Base-by-base conservation (phyloP, 176 grass and related monocot genomes). In the Ampelocalamus luodianensis region DNA sequence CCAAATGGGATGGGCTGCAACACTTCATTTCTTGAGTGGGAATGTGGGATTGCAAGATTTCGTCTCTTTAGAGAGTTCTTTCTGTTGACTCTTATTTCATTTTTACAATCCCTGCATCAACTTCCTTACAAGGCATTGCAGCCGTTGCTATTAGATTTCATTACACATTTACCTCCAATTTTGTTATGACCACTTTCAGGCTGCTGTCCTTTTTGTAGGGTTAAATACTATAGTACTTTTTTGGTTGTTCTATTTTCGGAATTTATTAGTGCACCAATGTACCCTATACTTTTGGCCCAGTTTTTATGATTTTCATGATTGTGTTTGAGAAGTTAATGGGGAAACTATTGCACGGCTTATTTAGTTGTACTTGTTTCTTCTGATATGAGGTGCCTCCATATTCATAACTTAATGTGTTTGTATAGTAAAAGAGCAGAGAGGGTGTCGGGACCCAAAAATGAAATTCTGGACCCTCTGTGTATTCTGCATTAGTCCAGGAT, bases 341-440 rank as follows among this genome's bases (percentile, higher is more conserved):
- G 37, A 68, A 68, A 48, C 3, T 43, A 68, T 20, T 75, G 48
- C 53, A 34, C 22, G 14, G 0, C 24, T 58, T 79, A 55, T 48
- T 84, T 74, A 18, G 15, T 37, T 69, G 38, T 26, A 74, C 15
- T 24, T 67, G 17, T 89, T 73, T 83, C 42, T 83, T 77, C 18
- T 89, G 61, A 75, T 50, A 68, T 79, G 27, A 75, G 26, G 16
- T 18, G 3, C 42, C 83, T 74, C 16, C 76, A 26, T 76, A 50
- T 85, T 50, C 32, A 68, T 88, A 77, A 85, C 71, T 50, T 78
- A 46, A 54, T 22, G 4, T 40, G 23, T 64, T 11, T 86, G 37
- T 75, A 74, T 69, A 97, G 95, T 97, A 85, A 90, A 84, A 92
- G 86, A 77, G 80, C 94, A 38, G 65, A 89, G 78, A 94, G 29